Conservation (phyloP, 1,139 yeast genomes). For the Magnusiomyces clavatus region DNA sequence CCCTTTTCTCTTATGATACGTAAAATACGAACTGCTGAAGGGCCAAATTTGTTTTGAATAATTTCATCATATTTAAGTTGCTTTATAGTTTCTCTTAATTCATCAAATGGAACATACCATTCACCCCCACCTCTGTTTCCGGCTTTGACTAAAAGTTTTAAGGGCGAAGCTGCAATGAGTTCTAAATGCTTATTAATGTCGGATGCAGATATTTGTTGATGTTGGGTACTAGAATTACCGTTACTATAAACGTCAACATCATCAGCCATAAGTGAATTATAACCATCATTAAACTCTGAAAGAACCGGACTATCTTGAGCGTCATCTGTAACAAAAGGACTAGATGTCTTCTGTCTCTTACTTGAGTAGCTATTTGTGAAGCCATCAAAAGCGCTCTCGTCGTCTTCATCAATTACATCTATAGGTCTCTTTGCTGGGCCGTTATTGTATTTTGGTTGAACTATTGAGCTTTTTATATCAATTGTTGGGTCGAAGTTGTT, state of each 20-base stretch:
- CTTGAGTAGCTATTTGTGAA: not conserved
- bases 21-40: slow-evolving; percentile 53
- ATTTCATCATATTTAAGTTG: slow-evolving; percentile 54
- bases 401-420: slow-evolving; percentile 7
- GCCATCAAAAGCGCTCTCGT: slow-evolving; percentile 11
- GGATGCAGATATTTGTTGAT: slow-evolving; percentile 15
- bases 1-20: slow-evolving; percentile 61
- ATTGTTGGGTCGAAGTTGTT: slow-evolving; percentile 24
- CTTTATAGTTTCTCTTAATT: slow-evolving; percentile 36
- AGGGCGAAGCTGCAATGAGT: slow-evolving; percentile 28
- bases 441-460: slow-evolving; percentile 14
- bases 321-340: slow-evolving; percentile 18
- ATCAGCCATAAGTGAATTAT: not conserved
- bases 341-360: slow-evolving; percentile 6
- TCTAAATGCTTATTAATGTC: slow-evolving; percentile 40
- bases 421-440: slow-evolving; percentile 7
- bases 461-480: slow-evolving; percentile 24
- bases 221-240: slow-evolving; percentile 22
- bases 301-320: slow-evolving; percentile 24
- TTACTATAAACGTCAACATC: not conserved
- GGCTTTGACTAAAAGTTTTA: slow-evolving; percentile 27
- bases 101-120: slow-evolving; percentile 36
- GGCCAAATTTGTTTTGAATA: slow-evolving; percentile 39
- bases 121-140: slow-evolving; percentile 35
- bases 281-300: too few relatives aligned